Conservation (phyloP, 108 stramenopile genomes). For the Nitzschia inconspicua region DNA sequence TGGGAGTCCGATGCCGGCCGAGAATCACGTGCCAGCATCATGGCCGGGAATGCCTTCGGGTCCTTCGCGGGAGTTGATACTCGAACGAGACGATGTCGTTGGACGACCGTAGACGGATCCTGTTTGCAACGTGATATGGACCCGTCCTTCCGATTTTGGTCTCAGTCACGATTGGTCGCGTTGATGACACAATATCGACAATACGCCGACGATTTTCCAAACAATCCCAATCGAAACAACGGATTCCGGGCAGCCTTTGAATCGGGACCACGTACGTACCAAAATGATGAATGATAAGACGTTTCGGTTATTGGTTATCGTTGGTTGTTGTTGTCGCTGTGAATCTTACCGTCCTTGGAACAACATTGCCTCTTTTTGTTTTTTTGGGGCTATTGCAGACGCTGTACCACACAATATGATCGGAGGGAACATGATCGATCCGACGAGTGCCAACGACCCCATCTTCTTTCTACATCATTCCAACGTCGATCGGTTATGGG, state of each 20-base stretch:
- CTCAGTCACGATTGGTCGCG: not conserved
- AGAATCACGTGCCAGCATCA: not conserved
- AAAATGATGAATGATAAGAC: too few relatives aligned
- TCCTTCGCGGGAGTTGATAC: not conserved
- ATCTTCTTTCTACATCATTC: not conserved
- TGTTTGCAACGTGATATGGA: not conserved
- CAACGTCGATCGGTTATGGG: conserved; percentile 6
- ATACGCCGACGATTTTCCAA: not conserved
- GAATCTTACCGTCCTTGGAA: too few relatives aligned
- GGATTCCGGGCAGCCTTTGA: conserved; percentile 4
- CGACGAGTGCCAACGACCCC: not conserved
- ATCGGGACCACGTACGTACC: too few relatives aligned
- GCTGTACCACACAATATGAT: not conserved
- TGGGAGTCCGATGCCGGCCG: too few relatives aligned
- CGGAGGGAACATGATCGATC: not conserved
- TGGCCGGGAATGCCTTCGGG: not conserved
- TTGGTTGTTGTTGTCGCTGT: too few relatives aligned
- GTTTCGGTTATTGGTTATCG: too few relatives aligned
- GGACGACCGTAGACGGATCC: not conserved
- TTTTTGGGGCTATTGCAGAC: not conserved
- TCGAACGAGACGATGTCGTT: not conserved
- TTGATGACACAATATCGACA: not conserved
- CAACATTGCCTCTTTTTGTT: too few relatives aligned
- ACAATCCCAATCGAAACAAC: not conserved
- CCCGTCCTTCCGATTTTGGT: not conserved